These are phyloP conservation scores for Juncus inflexus DNA, from an alignment of 176 grass and related monocot species.

Conservation along the genomic window DNA sequence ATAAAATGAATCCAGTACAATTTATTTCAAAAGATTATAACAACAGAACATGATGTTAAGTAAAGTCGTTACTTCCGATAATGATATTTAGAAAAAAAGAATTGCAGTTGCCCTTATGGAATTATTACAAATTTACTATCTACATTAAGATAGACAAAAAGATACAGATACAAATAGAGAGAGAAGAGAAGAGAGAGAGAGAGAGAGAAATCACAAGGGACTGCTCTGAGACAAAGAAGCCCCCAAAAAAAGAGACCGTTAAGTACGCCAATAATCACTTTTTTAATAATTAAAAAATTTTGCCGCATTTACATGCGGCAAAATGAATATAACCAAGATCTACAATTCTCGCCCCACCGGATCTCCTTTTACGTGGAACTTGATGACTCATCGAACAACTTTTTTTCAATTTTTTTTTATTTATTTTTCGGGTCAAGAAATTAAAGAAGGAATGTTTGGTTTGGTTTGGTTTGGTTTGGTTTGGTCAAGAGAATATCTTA, in stretches of 20 bases:
- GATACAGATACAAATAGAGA: background rate
- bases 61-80: conserved; percentile 30
- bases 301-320: conserved; percentile 39
- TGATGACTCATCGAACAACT: conserved; percentile 13
- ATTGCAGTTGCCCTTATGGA: conserved; percentile 20
- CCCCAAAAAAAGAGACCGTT: conserved; percentile 10
- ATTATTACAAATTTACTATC: conserved; percentile 33
- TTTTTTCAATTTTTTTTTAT: conserved; percentile 6
- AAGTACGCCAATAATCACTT: conserved; percentile 14
- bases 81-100: conserved; percentile 28
- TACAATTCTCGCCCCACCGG: conserved; percentile 24
- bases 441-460: conserved; percentile 26
- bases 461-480: no score
- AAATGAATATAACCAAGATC: conserved; percentile 29
- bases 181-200: conserved; percentile 5
- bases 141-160: background rate
- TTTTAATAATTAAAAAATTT: conserved; percentile 20
- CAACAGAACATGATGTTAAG: conserved; percentile 31
- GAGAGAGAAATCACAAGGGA: conserved; percentile 20
- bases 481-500: conserved; percentile 9
- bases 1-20: conserved; percentile 27
- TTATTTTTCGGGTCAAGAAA: conserved; percentile 27
- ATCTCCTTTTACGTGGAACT: conserved; percentile 24
- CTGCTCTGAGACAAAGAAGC: conserved; percentile 28
- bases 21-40: conserved; percentile 25